Evolutionary conservation across 192 early-diverging fungal species (phyloP), one percentile per base, ranked within the genome.

Genomic region (Backusella luteola): DNA sequence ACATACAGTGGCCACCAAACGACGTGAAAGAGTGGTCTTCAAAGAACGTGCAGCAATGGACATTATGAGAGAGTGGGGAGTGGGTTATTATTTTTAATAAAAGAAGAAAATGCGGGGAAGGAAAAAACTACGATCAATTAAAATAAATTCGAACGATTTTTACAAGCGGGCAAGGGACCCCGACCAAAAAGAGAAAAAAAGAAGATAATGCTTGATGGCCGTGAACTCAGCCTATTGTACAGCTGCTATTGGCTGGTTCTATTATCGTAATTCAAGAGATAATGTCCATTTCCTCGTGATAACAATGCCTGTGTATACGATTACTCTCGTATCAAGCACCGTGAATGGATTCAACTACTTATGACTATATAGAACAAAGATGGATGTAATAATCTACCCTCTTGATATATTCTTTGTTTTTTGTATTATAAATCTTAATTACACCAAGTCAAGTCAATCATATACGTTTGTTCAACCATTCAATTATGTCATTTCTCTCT

Each of bases 31-130:
- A 49, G 38, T 11, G 34, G n/a, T 23, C 44, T 71, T 70, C 52
- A 46, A 42, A 76, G 49, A 39, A 68, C 69, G 29, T 68, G 41
- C 39, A 59, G 75, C 68, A 71, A 76, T 35, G 29, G 75, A 76
- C 75, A 76, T 76, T 39, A 53, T 69, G 7, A 73, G 41, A 73
- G 56, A 32, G 72, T 39, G 34, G 73, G 56, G 68, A 74, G 14
- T 41, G 34, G 77, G 26, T 39, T 39, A 15, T 23, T 52, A 44
- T 44, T 63, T 67, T 63, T 66, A 70, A 49, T 34, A 39, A 67
- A 42, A 63, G 26, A 23, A 63, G 56, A 63, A 63, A 63, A 67
- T 56, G n/a, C n/a, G 41, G 63, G 70, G 17, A 41, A 79, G n/a
- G 14, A 68, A 71, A 73, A 71, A 42, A 71, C 29, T 42, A 46